Evolutionary conservation across 495 filamentous ascomycete genomes (phyloP).

Genomic region (Neurospora discreta): DNA sequence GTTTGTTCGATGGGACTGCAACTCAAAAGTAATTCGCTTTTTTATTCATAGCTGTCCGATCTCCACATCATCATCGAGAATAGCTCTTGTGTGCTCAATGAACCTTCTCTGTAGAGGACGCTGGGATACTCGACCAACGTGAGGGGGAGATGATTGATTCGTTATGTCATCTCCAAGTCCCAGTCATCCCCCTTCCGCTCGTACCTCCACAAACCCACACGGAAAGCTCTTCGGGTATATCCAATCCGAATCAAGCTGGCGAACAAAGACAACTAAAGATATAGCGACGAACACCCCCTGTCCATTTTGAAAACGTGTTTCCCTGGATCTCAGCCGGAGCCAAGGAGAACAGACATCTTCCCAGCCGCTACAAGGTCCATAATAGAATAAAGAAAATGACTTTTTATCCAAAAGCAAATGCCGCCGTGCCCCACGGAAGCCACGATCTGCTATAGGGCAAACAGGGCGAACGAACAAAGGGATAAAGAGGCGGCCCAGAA

Average conservation of each 20-base stretch:
- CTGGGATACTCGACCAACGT: not conserved
- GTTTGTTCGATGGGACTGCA: not conserved
- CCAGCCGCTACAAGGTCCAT: not conserved
- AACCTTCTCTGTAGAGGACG: not conserved
- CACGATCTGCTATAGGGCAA: not conserved
- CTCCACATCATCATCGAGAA: not conserved
- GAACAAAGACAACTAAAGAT: not conserved
- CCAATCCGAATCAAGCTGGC: not conserved
- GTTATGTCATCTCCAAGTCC: not conserved
- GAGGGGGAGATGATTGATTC: not conserved
- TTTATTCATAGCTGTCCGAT: not conserved
- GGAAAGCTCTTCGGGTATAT: not conserved
- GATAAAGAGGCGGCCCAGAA: not conserved
- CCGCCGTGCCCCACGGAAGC: not conserved
- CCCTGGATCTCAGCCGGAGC: not conserved
- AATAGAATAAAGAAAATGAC: not conserved
- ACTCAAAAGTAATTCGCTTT: not conserved
- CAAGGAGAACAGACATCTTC: not conserved
- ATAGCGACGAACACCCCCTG: not conserved
- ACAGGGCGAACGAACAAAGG: not conserved
- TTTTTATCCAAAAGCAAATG: not conserved
- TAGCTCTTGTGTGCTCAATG: not conserved
- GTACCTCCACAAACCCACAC: not conserved
- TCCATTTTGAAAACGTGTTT: not conserved
- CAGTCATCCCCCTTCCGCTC: not conserved